Evolutionary conservation across 257 asterid species (phyloP), one percentile per base, ranked within the genome.

Genomic region (Striga asiatica): DNA sequence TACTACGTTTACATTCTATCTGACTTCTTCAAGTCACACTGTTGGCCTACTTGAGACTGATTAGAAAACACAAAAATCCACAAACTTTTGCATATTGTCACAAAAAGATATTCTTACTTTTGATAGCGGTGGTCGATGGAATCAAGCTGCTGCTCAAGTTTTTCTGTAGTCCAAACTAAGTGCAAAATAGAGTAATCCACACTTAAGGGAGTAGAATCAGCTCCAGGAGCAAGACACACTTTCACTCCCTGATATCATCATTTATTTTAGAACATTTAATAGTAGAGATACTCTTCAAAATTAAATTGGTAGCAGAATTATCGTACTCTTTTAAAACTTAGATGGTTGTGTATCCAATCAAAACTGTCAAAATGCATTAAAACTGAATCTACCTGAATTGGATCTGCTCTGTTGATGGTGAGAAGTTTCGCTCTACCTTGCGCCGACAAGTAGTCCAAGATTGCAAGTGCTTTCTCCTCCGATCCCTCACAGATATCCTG

Each of bases 181-280:
- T 83, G 93, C 77, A 89, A 75, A 66, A 81, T 62, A 76, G 72
- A 74, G 62, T 61, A 69, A 64, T 85, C 97, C 53, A 66, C 43
- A 66, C 72, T 74, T 35, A 88, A 69, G 71, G 73, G 72, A 25
- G 56, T 60, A 55, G 81, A 66, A 61, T 72, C 74, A 43, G 79
- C 85, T 57, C 73, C 82, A 35, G 76, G 59, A 41, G 79, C 71
- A 67, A 88, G 85, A 66, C 79, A 77, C 34, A 88, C 70, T 76
- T 85, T 88, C 61, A 88, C 86, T 60, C 97, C 97, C 94, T 82
- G 79, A 38, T 20, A 61, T 39, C 58, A 61, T 8, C 64, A 60
- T 28, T 13, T n/a, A n/a, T n/a, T n/a, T n/a, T n/a, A n/a, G n/a
- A n/a, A n/a, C n/a, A n/a, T n/a, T n/a, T n/a, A 10, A 47, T 23